phyloP scores from a whole-genome alignment of 1,284 basidiomycete genomes.

The Ustilago nuda region DNA sequence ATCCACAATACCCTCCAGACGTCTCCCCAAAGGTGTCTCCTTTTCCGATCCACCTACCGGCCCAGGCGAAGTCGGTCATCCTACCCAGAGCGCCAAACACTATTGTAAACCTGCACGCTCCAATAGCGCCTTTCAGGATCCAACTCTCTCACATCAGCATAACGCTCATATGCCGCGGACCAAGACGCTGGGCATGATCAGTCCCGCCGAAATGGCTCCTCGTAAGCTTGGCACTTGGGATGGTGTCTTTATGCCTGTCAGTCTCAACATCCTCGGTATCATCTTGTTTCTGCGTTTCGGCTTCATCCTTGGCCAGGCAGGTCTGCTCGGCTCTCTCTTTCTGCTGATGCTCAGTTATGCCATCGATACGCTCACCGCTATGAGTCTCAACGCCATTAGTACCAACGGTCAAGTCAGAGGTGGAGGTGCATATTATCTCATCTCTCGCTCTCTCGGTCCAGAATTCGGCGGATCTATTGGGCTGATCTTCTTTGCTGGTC shows the following conservation, averaged over 20 bases:
- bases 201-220: conserved; percentile 51
- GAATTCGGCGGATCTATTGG: conserved; percentile 69
- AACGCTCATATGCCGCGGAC: conserved; percentile 34
- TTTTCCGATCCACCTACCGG: conserved; percentile 43
- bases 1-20: conserved; percentile 33
- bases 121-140: conserved; percentile 44
- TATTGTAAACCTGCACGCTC: conserved; percentile 36
- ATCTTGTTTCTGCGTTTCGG: conserved; percentile 69
- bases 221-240: conserved; percentile 68
- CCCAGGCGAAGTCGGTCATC: conserved; percentile 46
- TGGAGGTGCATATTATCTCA: conserved; percentile 68
- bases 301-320: conserved; percentile 67
- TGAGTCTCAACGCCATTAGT: conserved; percentile 67
- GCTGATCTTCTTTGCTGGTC: conserved; percentile 67
- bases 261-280: conserved; percentile 68
- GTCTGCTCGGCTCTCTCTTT: conserved; percentile 62
- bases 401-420: conserved; percentile 68
- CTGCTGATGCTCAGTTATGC: conserved; percentile 63
- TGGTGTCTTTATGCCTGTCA: conserved; percentile 68
- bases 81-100: conserved; percentile 19
- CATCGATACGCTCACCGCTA: conserved; percentile 66
- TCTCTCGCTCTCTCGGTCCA: conserved; percentile 67
- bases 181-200: conserved; percentile 59
- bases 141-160: conserved; percentile 2
- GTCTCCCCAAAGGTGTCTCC: conserved; percentile 46